Evolutionary conservation across 2,329 filamentous ascomycete species (phyloP).

Genomic region (Geosmithia morbida): DNA sequence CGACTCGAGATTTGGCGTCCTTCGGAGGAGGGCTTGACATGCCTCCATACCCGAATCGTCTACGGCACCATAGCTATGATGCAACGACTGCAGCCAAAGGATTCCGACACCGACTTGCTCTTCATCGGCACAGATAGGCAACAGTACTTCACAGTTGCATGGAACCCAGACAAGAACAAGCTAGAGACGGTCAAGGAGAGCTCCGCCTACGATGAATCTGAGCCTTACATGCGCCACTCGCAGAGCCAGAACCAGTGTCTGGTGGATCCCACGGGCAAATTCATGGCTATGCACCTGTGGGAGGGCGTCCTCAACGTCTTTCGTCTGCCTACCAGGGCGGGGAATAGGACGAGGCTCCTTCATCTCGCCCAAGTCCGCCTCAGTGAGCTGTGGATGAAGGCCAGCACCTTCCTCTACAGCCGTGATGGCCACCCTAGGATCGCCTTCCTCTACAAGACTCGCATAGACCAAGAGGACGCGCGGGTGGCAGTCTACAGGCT

Average conservation of each 20-base stretch:
- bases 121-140: constrained; percentile 86
- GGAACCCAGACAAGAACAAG: constrained; percentile 46
- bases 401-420: constrained; percentile 40
- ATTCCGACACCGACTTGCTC: constrained; percentile 65
- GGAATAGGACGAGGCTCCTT: constrained; percentile 25
- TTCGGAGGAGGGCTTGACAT: constrained; percentile 45
- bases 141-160: constrained; percentile 80
- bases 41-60: constrained; percentile 55
- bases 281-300: constrained; percentile 44
- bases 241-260: constrained; percentile 73
- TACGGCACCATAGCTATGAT: constrained; percentile 83
- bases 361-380: constrained; percentile 40
- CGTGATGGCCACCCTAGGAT: constrained; percentile 43
- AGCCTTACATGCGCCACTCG: constrained; percentile 56
- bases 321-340: constrained; percentile 28
- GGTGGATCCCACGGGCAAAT: constrained; percentile 63
- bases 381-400: constrained; percentile 45
- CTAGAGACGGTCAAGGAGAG: constrained; percentile 36
- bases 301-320: constrained; percentile 43
- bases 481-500: constrained; percentile 44
- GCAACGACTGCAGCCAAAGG: constrained; percentile 61
- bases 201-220: constrained; percentile 35
- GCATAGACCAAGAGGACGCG: constrained; percentile 35
- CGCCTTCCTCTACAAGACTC: constrained; percentile 42
- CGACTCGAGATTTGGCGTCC: constrained; percentile 72